Conservation (phyloP, 1,139 yeast genomes). For the Scheffersomyces lignicola region DNA sequence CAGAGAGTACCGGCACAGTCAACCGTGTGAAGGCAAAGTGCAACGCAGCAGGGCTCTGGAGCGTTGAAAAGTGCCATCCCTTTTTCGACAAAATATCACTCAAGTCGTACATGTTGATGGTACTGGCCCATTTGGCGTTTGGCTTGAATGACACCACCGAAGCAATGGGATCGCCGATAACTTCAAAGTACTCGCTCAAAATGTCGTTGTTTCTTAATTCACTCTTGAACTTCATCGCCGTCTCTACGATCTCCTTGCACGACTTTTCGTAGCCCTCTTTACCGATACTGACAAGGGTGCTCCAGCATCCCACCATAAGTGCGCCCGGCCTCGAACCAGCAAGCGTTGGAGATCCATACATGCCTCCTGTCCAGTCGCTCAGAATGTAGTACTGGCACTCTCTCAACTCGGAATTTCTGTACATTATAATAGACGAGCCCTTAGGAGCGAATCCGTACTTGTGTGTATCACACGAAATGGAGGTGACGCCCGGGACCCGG, state of each 20-base stretch:
- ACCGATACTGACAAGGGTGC: constrained; percentile 80
- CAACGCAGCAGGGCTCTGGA: constrained; percentile 87
- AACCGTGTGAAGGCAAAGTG: constrained; percentile 86
- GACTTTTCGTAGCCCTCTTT: constrained; percentile 71
- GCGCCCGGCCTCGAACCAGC: constrained; percentile 99
- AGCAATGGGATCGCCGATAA: constrained; percentile 82
- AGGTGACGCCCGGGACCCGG: constrained; percentile 90
- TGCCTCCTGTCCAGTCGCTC: constrained; percentile 90
- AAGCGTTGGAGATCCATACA: constrained; percentile 93
- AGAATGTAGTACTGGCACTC: constrained; percentile 81
- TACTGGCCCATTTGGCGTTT: constrained; percentile 18
- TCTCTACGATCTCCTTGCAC: constrained; percentile 64
- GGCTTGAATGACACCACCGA: constrained; percentile 82
- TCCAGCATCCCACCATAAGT: constrained; percentile 96
- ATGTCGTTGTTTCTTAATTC: constrained; percentile 46
- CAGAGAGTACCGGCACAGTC: constrained; percentile 62
- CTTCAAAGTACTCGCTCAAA: constrained; percentile 41
- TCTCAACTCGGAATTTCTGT: constrained; percentile 65
- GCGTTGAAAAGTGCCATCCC: constrained; percentile 90
- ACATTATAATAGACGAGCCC: constrained; percentile 92
- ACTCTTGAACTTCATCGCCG: constrained; percentile 58
- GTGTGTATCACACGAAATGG: constrained; percentile 96
- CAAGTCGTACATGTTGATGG: constrained; percentile 68
- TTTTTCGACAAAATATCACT: constrained; percentile 64
- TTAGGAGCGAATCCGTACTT: constrained; percentile 98